Conservation (phyloP, 2,329 filamentous ascomycete genomes). For the Fonsecaea monophora region DNA sequence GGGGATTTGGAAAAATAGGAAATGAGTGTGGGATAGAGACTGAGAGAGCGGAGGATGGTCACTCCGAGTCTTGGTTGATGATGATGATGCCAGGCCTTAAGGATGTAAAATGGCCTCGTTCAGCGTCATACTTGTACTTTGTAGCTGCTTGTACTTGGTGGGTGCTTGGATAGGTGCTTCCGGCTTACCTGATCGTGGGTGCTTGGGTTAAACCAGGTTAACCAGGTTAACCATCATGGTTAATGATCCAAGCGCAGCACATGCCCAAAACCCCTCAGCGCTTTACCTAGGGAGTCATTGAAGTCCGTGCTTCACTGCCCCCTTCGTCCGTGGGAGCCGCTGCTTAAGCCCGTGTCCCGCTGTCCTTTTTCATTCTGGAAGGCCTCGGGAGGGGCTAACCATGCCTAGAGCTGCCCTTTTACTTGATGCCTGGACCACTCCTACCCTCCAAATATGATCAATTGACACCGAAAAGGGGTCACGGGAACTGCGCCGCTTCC, state of each 20-base stretch:
- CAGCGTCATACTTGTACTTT: neutral
- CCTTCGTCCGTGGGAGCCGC: neutral
- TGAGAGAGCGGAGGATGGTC: slow-evolving; percentile 1
- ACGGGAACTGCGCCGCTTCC: slow-evolving; percentile 6
- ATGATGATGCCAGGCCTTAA: neutral
- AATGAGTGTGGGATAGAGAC: neutral
- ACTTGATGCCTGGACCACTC: neutral
- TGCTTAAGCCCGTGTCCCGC: slow-evolving; percentile 9
- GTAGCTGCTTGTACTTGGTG: neutral
- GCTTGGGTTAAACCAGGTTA: neutral
- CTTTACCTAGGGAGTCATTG: neutral
- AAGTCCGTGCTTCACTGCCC: neutral
- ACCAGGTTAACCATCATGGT: neutral
- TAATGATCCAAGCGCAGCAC: neutral
- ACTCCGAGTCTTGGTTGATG: slow-evolving; percentile 11
- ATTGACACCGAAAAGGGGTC: neutral
- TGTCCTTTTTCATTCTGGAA: slow-evolving; percentile 13
- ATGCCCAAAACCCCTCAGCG: slow-evolving; percentile 8
- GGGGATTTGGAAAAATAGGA: slow-evolving; percentile 4
- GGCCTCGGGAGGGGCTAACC: slow-evolving; percentile 1
- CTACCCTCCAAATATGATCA: neutral
- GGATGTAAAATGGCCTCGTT: neutral
- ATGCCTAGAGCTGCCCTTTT: slow-evolving; percentile 1
- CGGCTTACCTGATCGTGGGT: slow-evolving; percentile 12
- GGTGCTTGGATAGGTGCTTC: neutral